Evolutionary conservation across 345 rosid genomes (phyloP), one percentile per base, ranked within the genome.

Genomic region (Rhodomyrtus tomentosa): DNA sequence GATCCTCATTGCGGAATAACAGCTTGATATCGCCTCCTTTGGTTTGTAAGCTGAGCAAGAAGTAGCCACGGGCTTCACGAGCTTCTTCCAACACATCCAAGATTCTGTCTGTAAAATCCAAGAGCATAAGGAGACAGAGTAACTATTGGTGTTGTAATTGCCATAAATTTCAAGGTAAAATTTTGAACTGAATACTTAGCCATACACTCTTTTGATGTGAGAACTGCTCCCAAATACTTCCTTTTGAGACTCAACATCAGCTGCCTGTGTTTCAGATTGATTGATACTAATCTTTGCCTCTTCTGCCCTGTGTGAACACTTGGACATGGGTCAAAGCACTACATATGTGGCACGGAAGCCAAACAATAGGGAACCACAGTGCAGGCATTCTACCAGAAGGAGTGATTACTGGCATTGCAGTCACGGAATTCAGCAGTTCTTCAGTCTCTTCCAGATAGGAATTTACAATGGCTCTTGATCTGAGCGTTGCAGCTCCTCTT

Each of bases 401-500:
- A 6, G 82, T 82, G 56, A 86, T 15, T 22, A 82, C 58, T 10
- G 55, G 52, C 36, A 86, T 21, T 54, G 87, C 32, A 76, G 85
- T 82, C 53, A 72, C 54, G 36, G 85, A 86, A 73, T 27, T 83
- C 32, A 86, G 73, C 55, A 82, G 10, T 56, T 72, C 82, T 48
- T 82, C 76, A 10, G 52, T 45, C 51, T 86, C 85, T 42, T 74
- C 82, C 56, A 10, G 38, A 36, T 83, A 76, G 38, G 50, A 48
- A 45, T 49, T 72, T 10, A 29, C 48, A 5, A 83, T 55, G 24
- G 79, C 74, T 56, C 87, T 86, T 73, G 87, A 86, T 82, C 87
- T 45, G 48, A 86, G 87, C 5, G 80, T 83, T 54, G 87, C 76
- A 14, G 85, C 87, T 86, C 87, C 87, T 82, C 87, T 54, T 56